phyloP scores from a whole-genome alignment of 2,329 filamentous ascomycete species.

The Epicoccum nigrum region DNA sequence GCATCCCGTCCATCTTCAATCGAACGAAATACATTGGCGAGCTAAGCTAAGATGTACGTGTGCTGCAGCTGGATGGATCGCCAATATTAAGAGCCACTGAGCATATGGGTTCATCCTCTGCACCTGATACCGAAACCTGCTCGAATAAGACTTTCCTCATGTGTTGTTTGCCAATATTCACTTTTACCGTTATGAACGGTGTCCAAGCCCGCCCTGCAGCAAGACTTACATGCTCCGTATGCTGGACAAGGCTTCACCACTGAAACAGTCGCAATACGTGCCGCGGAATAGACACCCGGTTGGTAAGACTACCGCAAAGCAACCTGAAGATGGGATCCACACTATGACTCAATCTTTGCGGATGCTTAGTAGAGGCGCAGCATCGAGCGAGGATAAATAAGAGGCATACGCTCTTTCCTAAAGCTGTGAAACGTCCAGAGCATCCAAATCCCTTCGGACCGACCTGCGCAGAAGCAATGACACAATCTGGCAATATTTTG shows the following conservation, averaged over 20 bases:
- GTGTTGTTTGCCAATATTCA: not conserved
- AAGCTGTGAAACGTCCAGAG: not conserved
- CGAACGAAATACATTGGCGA: not conserved
- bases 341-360: not conserved
- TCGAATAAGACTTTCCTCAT: not conserved
- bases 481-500: slow-evolving; percentile 17
- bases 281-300: not conserved
- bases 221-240: not conserved
- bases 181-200: not conserved
- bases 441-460: not conserved
- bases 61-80: too few species aligned
- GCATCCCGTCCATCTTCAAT: not conserved
- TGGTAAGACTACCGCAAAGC: not conserved
- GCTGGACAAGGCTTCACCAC: not conserved
- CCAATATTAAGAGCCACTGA: too few species aligned
- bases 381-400: slow-evolving; percentile 11
- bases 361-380: not conserved
- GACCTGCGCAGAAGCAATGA: slow-evolving; percentile 1
- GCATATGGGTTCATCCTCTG: too few species aligned
- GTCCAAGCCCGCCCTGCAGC: not conserved
- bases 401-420: not conserved
- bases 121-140: not conserved
- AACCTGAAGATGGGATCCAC: not conserved
- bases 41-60: not conserved
- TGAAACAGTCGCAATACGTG: not conserved